A percentile compares a stretch with the other conserved stretches of the same genome.
phyloP scores from a whole-genome alignment of 805 yeast species.

The Candida methanosorbosa region DNA sequence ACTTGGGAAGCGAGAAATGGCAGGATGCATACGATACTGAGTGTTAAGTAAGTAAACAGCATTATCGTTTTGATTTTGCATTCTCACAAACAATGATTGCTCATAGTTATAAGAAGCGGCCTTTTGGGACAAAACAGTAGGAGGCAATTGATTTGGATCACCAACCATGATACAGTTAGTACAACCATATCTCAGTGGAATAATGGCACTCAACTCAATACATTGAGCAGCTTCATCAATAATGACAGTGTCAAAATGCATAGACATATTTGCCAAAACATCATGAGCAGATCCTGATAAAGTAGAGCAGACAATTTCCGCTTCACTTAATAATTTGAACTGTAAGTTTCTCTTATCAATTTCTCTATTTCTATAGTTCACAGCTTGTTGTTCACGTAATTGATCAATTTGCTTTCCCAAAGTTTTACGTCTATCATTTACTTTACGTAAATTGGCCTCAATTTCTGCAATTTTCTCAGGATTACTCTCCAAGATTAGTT shows the following conservation, averaged over 20 bases:
- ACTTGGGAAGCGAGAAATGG: conserved; percentile 81
- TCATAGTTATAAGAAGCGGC: conserved; percentile 79
- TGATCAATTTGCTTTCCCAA: conserved; percentile 70
- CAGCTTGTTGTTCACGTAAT: conserved; percentile 64
- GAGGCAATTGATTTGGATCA: conserved; percentile 97
- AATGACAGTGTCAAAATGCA: conserved; percentile 81
- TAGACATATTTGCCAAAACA: conserved; percentile 61
- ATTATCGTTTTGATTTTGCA: conserved; percentile 59
- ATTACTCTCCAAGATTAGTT: conserved; percentile 18
- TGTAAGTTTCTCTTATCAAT: conserved; percentile 70
- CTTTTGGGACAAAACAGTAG: conserved; percentile 85
- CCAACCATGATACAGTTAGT: conserved; percentile 93
- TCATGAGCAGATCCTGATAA: conserved; percentile 93
- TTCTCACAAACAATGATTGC: conserved; percentile 88
- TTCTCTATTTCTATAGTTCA: conserved; percentile 67
- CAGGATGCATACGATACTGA: conserved; percentile 98
- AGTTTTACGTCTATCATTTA: conserved; percentile 55
- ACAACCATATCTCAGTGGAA: conserved; percentile 89
- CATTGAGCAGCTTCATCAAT: conserved; percentile 98
- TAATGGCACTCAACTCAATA: conserved; percentile 85
- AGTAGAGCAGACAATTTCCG: conserved; percentile 86
- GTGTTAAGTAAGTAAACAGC: conserved; percentile 72
- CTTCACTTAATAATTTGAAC: conserved; percentile 57
- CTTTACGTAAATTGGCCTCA: conserved; percentile 42
- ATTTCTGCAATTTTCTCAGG: conserved; percentile 36